Evolutionary conservation across 2,329 filamentous ascomycete genomes (phyloP).

Genomic region (Stagonosporopsis vannaccii): DNA sequence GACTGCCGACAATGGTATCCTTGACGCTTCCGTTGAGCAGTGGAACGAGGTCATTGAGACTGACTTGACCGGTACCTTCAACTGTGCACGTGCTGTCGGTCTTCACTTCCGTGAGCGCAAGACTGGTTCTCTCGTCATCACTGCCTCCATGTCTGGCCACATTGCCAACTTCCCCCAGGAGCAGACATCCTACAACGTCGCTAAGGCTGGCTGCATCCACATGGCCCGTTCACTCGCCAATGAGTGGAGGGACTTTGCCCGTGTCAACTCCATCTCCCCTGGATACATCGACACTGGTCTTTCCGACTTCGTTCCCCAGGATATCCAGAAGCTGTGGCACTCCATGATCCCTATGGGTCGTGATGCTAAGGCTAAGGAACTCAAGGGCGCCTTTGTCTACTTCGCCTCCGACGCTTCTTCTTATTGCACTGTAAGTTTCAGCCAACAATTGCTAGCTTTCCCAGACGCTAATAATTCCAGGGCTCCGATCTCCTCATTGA

Average conservation of each 20-base stretch:
- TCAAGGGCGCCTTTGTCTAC: constrained; percentile 85
- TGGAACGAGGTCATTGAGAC: constrained; percentile 81
- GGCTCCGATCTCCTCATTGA: constrained; percentile 76
- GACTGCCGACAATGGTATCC: constrained; percentile 71
- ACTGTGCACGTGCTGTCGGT: constrained; percentile 88
- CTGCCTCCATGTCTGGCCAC: constrained; percentile 78
- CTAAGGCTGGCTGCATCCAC: constrained; percentile 73
- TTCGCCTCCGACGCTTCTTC: constrained; percentile 82
- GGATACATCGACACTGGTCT: constrained; percentile 74
- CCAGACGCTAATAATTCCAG: constrained; percentile 34
- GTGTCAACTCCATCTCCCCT: constrained; percentile 72
- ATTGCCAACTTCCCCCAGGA: constrained; percentile 84
- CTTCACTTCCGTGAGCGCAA: constrained; percentile 74
- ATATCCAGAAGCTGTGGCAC: constrained; percentile 76
- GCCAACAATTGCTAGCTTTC: constrained; percentile 32
- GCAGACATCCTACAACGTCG: constrained; percentile 58
- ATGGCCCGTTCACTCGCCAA: constrained; percentile 69
- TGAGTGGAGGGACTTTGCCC: constrained; percentile 74
- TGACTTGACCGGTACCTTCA: constrained; percentile 87
- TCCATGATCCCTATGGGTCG: constrained; percentile 82
- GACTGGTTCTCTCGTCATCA: constrained; percentile 71
- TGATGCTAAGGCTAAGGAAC: constrained; percentile 75
- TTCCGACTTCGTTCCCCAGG: constrained; percentile 70
- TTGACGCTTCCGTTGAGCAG: constrained; percentile 74
- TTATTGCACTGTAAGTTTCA: constrained; percentile 72